Evolutionary conservation across 2,329 filamentous ascomycete genomes (phyloP), one percentile per base, ranked within the genome.

Genomic region (Aspergillus persii): DNA sequence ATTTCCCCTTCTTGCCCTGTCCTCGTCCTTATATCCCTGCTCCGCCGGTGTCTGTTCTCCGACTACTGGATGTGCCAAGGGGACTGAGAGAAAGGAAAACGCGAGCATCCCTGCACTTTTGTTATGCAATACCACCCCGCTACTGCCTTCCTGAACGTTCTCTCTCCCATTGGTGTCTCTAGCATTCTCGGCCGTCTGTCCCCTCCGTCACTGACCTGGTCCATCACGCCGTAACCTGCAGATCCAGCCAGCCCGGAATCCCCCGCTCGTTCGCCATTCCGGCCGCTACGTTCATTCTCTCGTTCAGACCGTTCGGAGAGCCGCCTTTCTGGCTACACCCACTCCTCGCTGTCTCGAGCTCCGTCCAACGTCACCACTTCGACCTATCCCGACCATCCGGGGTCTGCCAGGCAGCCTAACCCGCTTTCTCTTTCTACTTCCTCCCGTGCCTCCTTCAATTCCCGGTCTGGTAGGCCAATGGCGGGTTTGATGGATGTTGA

Each of bases 401-500:
- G 64, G 23, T 57, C 66, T 6, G 57, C 50, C 53, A 57, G 58
- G 44, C 62, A 65, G 36, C 57, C 64, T n/a, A 61, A 62, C 49
- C 36, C 63, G n/a, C 66, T 69, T 49, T 65, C 67, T 57, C 11
- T 23, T 26, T 47, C 44, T 41, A 73, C 74, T 59, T 66, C 66
- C 27, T 74, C 73, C 12, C 69, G 72, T 50, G 66, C 67, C 11
- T 75, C 74, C 1, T 76, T 74, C 58, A 74, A 75, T 61, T 73
- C 74, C 54, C 67, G 72, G 57, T 69, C 76, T 15, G 73, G 75
- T 56, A 70, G 73, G 61, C 69, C 72, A 66, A 87, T 88, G 80
- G 83, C 86, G 56, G 85, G 85, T 69, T 84, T 86, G 75, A 85
- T 92, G 81, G 87, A 89, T 70, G 82, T 89, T 54, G 92, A 96